Base-by-base conservation (phyloP, 768 basidiomycete species). In the Boletus rufocinnamomeus region DNA sequence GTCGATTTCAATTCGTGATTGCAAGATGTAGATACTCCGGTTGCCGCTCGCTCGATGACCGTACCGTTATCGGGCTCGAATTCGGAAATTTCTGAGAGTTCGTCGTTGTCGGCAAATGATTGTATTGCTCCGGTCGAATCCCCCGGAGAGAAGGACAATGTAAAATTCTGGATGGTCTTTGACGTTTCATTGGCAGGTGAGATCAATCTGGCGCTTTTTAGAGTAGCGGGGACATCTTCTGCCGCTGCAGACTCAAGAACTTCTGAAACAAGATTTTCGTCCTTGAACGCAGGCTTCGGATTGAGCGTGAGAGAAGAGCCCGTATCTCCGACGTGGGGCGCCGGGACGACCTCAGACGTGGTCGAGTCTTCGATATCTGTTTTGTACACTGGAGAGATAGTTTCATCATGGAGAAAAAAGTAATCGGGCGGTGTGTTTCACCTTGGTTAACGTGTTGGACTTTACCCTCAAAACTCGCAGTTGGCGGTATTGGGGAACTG, bases 41-140 rank as follows among this genome's bases (percentile, higher is more conserved):
- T 53, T 13, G n/a, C 38, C 30, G 7, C 13, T 25, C 16, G 50
- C 21, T 54, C 45, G 34, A 34, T 40, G 25, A 44, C 4, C 8
- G 11, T 11, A 28, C 40, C 35, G 21, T 41, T 13, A 41, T 71
- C 57, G 11, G 50, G 21, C 52, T 67, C 67, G 47, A 71, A 63
- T 40, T 75, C 69, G 19, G 75, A 76, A 57, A 76, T 63, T 48
- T 77, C 72, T 28, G 75, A 76, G 28, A 71, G 56, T 25, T 67
- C 69, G 27, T 74, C 66, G 49, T 44, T 37, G 52, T 54, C 58
- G 21, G 57, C 66, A 60, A 67, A 65, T n/a, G 59, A 46, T 17
- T 13, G 45, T 13, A 11, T 28, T 34, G 16, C n/a, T 37, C 27
- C 17, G 3, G 43, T 52, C 17, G 37, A 66, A 35, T 59, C 48